Conservation (phyloP, 2,329 filamentous ascomycete species). For the Macrophomina tecta region DNA sequence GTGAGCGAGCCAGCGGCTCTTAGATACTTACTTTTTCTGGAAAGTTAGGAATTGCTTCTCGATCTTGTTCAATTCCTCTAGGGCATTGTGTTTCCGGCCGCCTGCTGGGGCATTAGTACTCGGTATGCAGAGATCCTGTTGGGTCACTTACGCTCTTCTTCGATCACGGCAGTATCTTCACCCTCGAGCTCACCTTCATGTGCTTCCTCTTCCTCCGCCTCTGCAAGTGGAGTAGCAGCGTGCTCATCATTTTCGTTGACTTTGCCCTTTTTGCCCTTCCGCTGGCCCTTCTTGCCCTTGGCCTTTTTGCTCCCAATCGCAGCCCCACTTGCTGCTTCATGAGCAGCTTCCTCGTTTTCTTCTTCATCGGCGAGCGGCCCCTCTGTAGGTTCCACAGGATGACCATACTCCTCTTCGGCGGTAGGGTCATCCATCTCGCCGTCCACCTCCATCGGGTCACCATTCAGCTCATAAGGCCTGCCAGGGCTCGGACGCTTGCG, state of each 20-base stretch:
- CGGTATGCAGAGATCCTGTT: constrained; percentile 18
- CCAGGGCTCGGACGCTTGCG: constrained; percentile 43
- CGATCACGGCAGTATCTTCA: constrained; percentile 43
- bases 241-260: constrained; percentile 33
- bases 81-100: constrained; percentile 74
- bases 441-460: constrained; percentile 39
- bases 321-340: constrained; percentile 7
- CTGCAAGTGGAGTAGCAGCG: constrained; percentile 30
- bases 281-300: constrained; percentile 26
- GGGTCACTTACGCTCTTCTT: constrained; percentile 45
- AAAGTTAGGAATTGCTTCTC: constrained; percentile 90
- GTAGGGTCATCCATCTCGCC: constrained; percentile 30
- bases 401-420: constrained; percentile 13
- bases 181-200: constrained; percentile 49
- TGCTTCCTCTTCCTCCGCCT: constrained; percentile 34
- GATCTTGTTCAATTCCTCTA: constrained; percentile 78
- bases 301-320: background rate
- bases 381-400: constrained; percentile 36
- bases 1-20: too few relatives aligned
- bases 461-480: constrained; percentile 37
- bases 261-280: constrained; percentile 26
- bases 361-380: constrained; percentile 31
- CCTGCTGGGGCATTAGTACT: constrained; percentile 53
- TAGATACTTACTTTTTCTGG: constrained; percentile 69
- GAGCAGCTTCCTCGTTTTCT: constrained; percentile 13